phyloP scores from a whole-genome alignment of 805 yeast genomes.

The Barnettozyma sucrosica region DNA sequence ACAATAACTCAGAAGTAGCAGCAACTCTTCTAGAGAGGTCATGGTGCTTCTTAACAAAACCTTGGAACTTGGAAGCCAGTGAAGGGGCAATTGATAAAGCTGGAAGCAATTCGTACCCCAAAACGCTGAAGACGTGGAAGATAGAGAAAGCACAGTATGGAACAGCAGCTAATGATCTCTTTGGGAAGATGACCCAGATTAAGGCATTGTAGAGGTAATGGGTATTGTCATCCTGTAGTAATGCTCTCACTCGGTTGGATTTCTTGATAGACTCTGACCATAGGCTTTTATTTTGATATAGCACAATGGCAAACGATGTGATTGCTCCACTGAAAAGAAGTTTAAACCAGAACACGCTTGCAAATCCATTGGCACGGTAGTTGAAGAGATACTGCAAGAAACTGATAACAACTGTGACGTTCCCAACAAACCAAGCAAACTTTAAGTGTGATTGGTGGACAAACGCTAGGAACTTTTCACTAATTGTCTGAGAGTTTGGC shows the following conservation, averaged over 20 bases:
- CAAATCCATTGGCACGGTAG: conserved; percentile 27
- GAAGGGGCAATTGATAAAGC: conserved; percentile 31
- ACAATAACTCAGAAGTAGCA: conserved; percentile 49
- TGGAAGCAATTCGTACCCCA: conserved; percentile 63
- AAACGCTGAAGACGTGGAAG: conserved; percentile 76
- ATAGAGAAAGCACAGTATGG: conserved; percentile 76
- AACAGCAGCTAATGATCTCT: conserved; percentile 54
- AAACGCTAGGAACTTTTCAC: background rate
- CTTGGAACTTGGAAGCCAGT: conserved; percentile 29
- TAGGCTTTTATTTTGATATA: conserved; percentile 46
- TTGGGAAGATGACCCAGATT: conserved; percentile 51
- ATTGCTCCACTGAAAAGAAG: conserved; percentile 57
- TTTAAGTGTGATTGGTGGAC: conserved; percentile 35
- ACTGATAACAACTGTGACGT: conserved; percentile 40
- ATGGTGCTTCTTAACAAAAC: conserved; percentile 47
- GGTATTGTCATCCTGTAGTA: conserved; percentile 58
- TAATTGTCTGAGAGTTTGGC: background rate
- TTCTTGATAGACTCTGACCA: conserved; percentile 22
- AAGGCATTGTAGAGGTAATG: conserved; percentile 62
- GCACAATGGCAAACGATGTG: conserved; percentile 69
- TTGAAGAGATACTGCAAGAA: conserved; percentile 35
- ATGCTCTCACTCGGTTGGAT: conserved; percentile 21
- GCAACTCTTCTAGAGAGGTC: conserved; percentile 54
- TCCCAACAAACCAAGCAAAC: conserved; percentile 74
- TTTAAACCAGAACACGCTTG: conserved; percentile 47